These are phyloP conservation scores for Aspergillus unguis DNA, from an alignment of 2,329 filamentous ascomycete genomes.

Conservation along the genomic window DNA sequence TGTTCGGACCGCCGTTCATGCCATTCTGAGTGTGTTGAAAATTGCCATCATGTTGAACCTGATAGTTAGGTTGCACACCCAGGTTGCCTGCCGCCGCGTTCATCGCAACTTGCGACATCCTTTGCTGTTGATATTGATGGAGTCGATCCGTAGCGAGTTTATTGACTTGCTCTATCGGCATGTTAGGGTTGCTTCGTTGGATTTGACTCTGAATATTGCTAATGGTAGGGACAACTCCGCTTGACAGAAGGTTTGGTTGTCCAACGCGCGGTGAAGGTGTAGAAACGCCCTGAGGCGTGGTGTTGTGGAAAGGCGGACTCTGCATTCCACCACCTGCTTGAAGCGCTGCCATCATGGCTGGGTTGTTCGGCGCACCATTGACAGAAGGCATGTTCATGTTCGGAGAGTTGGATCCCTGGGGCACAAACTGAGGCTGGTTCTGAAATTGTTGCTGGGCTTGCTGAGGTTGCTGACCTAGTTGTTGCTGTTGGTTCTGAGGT, in stretches of 20 bases:
- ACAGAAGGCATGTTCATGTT: slow-evolving; percentile 44
- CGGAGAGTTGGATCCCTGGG: slow-evolving; percentile 44
- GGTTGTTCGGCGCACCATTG: slow-evolving; percentile 39
- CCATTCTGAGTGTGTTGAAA: slow-evolving; percentile 34
- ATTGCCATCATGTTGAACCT: slow-evolving; percentile 38
- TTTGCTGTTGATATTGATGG: slow-evolving; percentile 46
- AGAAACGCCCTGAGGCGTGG: slow-evolving; percentile 39
- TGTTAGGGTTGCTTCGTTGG: slow-evolving; percentile 49
- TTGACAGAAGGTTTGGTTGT: slow-evolving; percentile 51
- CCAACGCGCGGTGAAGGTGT: slow-evolving; percentile 48
- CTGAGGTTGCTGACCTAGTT: slow-evolving; percentile 24
- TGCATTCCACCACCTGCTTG: slow-evolving; percentile 43
- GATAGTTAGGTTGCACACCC: slow-evolving; percentile 40
- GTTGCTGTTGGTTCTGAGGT: slow-evolving; percentile 18
- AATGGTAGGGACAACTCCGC: slow-evolving; percentile 54
- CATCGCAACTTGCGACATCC: slow-evolving; percentile 51
- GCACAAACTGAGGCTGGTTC: slow-evolving; percentile 39
- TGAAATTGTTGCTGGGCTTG: slow-evolving; percentile 34
- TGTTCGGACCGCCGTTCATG: slow-evolving; percentile 35
- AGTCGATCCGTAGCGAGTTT: slow-evolving; percentile 52
- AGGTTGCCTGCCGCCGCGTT: slow-evolving; percentile 51
- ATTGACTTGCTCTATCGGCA: slow-evolving; percentile 54
- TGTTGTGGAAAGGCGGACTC: slow-evolving; percentile 44
- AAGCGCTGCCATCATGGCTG: slow-evolving; percentile 45
- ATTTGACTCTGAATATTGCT: slow-evolving; percentile 53